Base-by-base conservation (phyloP, 2,329 filamentous ascomycete species). In the Thelonectria rubi region DNA sequence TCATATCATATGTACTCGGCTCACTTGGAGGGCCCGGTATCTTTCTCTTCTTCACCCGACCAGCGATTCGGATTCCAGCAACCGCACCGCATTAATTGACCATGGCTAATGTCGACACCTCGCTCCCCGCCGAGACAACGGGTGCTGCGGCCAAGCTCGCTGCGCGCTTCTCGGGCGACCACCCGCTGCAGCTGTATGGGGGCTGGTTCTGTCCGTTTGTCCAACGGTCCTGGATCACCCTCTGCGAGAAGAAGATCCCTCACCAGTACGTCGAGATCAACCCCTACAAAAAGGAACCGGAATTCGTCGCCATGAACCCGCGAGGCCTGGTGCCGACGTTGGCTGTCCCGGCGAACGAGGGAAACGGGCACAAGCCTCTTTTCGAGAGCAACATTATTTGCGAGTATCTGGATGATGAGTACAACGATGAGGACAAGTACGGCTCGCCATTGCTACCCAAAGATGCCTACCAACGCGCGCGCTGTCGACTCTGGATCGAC, bases 211-310 rank as follows among this genome's bases (percentile, higher is more conserved):
- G 84, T 67, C 85, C 85, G 14, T 87, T 86, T 65, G 84, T 92
- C 5, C 91, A 93, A 78, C 84, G 91, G 17, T 82, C 84, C 14
- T 93, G 91, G 88, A 88, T 92, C 63, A 85, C 88, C 1, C 82
- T 94, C 11, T 84, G 88, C 70, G 91, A 93, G 74, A 93, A 94
- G 75, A 77, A 81, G 2, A 89, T 93, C 30, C 84, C 86, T 15
- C 89, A 94, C 73, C 88, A 93, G 77, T 92, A 92, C 74, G 81
- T 91, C 65, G 89, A 92, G 79, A 88, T 93, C 61, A 93, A 93
- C 75, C 91, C 91, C 0, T 93, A 93, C 79, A 80, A 88, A 75
- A 94, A 94, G 71, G 87, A 86, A 0, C 76, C 84, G 3, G 87
- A 84, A 1, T 88, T 93, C 26, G 80, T 94, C 20, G 81, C 83